Conservation (phyloP, 139 green algal species). For the Chlamydomonas incerta region DNA sequence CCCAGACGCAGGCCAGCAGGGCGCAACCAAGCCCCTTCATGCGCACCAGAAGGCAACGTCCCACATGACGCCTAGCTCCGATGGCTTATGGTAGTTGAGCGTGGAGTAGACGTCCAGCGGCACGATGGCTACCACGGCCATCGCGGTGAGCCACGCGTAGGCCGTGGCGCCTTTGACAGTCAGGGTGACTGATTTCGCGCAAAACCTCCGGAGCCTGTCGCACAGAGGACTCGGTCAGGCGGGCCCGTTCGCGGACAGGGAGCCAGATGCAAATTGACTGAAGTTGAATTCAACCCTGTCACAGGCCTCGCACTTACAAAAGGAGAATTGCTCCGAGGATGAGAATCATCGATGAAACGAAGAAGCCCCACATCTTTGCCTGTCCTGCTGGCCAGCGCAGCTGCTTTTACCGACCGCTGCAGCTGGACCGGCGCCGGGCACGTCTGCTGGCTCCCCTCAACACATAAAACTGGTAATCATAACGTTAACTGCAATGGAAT, state of each 20-base stretch:
- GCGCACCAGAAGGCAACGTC: constrained; percentile 79
- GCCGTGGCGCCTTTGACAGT: constrained; percentile 66
- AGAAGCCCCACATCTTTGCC: constrained; percentile 64
- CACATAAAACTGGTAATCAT: no score
- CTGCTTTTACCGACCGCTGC: no score
- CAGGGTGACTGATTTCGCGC: constrained; percentile 63
- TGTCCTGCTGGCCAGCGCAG: no score
- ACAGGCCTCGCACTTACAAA: constrained; percentile 26
- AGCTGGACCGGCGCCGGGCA: no score
- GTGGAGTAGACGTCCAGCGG: constrained; percentile 87
- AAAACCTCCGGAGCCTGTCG: constrained; percentile 69
- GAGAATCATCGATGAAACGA: constrained; percentile 46
- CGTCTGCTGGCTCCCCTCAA: no score
- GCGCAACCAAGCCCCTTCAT: no score
- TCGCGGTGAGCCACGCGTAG: constrained; percentile 86
- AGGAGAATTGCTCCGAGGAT: constrained; percentile 49
- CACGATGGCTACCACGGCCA: constrained; percentile 87
- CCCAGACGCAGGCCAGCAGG: no score
- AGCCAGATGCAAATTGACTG: no score
- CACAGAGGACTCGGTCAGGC: not conserved
- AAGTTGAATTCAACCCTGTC: not conserved
- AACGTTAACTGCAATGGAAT: no score
- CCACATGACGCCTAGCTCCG: constrained; percentile 73
- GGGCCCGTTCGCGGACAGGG: no score
- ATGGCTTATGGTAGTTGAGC: constrained; percentile 34